Evolutionary conservation across 108 stramenopile genomes (phyloP).

Genomic region (Pseudonitzschia multiseries): DNA sequence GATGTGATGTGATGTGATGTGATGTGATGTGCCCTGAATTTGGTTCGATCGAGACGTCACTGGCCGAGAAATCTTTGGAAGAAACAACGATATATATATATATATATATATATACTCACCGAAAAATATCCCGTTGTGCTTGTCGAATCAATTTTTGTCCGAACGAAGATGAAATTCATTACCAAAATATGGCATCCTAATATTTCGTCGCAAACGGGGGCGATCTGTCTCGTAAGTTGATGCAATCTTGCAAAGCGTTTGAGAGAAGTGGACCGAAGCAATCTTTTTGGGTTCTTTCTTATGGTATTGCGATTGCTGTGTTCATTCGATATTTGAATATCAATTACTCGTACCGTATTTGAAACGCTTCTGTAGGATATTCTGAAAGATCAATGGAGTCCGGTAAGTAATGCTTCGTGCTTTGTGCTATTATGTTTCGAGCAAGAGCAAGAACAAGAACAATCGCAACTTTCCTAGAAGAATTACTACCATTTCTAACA

Average conservation of each 20-base stretch:
- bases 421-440: not conserved
- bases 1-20: not conserved
- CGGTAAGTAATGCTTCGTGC: slow-evolving; percentile 18
- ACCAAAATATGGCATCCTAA: slow-evolving; percentile 99
- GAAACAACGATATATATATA: too few species aligned
- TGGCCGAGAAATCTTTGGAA: not conserved
- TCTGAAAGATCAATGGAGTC: slow-evolving; percentile 97
- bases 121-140: not conserved
- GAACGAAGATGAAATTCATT: slow-evolving; percentile 73
- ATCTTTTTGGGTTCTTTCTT: not conserved
- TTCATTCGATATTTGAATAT: too few species aligned
- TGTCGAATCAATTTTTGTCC: not conserved
- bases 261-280: not conserved
- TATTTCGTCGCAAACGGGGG: slow-evolving; percentile 93
- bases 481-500: not conserved
- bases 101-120: not conserved
- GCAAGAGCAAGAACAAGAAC: too few species aligned
- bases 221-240: slow-evolving; percentile 89
- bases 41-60: not conserved
- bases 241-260: not conserved
- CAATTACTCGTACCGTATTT: not conserved
- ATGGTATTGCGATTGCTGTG: not conserved
- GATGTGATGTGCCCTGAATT: not conserved
- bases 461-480: too few species aligned
- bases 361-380: slow-evolving; percentile 69